Conservation (phyloP, 2,329 filamentous ascomycete species). For the Erysiphe pulchra region DNA sequence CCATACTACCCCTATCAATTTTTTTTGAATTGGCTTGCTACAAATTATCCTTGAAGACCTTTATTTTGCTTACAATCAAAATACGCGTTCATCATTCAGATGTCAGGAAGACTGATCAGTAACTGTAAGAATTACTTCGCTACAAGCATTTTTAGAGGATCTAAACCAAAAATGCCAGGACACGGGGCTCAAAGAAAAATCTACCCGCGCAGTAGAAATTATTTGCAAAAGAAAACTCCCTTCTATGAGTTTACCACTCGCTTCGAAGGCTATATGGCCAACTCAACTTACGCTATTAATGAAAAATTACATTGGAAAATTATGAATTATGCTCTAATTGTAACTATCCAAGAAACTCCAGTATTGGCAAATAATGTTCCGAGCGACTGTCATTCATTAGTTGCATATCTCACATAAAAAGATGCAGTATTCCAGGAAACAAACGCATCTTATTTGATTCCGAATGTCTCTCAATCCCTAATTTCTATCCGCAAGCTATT, state of each 20-base stretch:
- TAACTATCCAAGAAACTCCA: background rate
- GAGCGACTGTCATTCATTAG: background rate
- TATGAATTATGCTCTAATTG: background rate
- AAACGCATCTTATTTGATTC: background rate
- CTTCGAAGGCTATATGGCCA: background rate
- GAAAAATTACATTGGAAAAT: background rate
- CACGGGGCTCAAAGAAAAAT: background rate
- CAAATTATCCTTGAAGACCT: too few relatives aligned
- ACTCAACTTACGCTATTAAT: background rate
- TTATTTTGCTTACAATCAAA: too few relatives aligned
- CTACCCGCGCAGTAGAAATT: background rate
- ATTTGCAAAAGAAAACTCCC: background rate
- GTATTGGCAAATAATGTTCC: background rate
- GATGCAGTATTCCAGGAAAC: background rate
- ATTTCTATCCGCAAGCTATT: too few relatives aligned
- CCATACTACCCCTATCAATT: too few relatives aligned
- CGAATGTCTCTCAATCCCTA: background rate
- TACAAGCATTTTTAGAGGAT: background rate
- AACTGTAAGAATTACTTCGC: background rate
- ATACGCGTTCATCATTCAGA: background rate
- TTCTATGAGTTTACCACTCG: background rate
- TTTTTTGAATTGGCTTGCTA: too few relatives aligned
- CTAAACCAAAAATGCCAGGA: background rate
- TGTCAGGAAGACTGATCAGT: background rate
- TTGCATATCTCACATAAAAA: background rate